Conservation (phyloP, 106 monocot species). For the Apostasia ramifera region DNA sequence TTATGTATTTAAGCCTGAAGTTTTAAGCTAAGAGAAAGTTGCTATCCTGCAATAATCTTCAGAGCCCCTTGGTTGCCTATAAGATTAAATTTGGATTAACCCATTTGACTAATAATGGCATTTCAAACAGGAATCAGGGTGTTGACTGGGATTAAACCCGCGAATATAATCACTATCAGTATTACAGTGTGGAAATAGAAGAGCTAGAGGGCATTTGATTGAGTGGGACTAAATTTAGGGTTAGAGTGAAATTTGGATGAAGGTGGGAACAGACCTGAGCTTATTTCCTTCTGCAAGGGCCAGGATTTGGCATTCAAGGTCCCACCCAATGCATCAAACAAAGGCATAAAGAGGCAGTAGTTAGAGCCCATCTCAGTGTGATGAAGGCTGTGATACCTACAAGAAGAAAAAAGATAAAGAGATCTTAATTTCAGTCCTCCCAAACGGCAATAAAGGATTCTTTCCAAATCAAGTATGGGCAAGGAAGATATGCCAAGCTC, state of each 20-base stretch:
- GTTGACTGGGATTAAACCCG: too few relatives aligned
- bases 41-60: too few relatives aligned
- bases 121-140: too few relatives aligned
- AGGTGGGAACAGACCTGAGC: constrained; percentile 28
- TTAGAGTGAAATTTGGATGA: not conserved
- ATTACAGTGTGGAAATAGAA: too few relatives aligned
- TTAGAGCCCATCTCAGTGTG: constrained; percentile 72
- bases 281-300: constrained; percentile 58
- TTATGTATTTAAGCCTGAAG: too few relatives aligned
- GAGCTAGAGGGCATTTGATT: too few relatives aligned
- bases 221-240: too few relatives aligned
- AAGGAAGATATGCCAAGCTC: not conserved
- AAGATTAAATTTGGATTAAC: too few relatives aligned
- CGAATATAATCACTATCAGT: too few relatives aligned
- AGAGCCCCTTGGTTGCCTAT: too few relatives aligned
- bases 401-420: constrained; percentile 1
- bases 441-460: not conserved
- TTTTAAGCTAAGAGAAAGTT: too few relatives aligned
- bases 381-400: constrained; percentile 83
- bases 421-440: not conserved
- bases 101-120: too few relatives aligned
- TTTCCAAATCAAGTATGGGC: not conserved
- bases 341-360: constrained; percentile 97
- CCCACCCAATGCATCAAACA: constrained; percentile 70
- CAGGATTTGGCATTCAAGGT: constrained; percentile 73